Base-by-base conservation (phyloP, 2,329 filamentous ascomycete genomes). In the Ceratocystiopsis brevicomis region DNA sequence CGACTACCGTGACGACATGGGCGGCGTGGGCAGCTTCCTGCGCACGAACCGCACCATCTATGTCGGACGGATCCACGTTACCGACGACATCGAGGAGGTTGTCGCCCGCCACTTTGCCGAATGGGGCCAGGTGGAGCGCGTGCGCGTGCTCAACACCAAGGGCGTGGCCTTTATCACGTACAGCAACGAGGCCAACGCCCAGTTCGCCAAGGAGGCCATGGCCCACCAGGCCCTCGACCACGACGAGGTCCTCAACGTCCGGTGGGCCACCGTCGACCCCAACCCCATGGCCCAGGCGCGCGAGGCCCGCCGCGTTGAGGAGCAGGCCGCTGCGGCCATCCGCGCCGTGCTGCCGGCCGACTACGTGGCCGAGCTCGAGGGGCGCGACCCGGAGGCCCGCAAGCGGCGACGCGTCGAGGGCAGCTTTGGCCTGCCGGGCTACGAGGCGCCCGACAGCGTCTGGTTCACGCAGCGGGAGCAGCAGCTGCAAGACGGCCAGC, bases 151-250 rank as follows among this genome's bases (percentile, higher is more conserved):
- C 14, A 95, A 92, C 45, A 78, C 76, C 1, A 67, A 88, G 37
- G 92, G 90, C 44, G 90, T 98, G 17, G 92, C 79, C 0, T 98
- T 98, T 58, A 78, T 98, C 44, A 98, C 92, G 11, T 96, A 96
- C 57, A 72, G 74, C 19, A 94, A 94, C 57, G 83, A 94, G 56
- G 78, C 82, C 37, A 92, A 90, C 53, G 79, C 81, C 3, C 80
- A 93, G 57, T 94, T 94, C 53, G 86, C 86, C 4, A 88, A 88
- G 57, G 86, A 94, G 59, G 83, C 90, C 1, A 96, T 98, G 88
- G 83, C 85, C 6, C 85, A 95, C 56, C 90, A 98, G 62, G 76
- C 77, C 1, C 67, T 98, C 25, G 90, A 98, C 54, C 81, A 96
- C 59, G 79, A 76, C 49, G 90, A 98, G 61, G 78, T 95, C 18